Evolutionary conservation across 1,284 basidiomycete genomes (phyloP), one percentile per base, ranked within the genome.

Genomic region (Rhodotorula sp.): DNA sequence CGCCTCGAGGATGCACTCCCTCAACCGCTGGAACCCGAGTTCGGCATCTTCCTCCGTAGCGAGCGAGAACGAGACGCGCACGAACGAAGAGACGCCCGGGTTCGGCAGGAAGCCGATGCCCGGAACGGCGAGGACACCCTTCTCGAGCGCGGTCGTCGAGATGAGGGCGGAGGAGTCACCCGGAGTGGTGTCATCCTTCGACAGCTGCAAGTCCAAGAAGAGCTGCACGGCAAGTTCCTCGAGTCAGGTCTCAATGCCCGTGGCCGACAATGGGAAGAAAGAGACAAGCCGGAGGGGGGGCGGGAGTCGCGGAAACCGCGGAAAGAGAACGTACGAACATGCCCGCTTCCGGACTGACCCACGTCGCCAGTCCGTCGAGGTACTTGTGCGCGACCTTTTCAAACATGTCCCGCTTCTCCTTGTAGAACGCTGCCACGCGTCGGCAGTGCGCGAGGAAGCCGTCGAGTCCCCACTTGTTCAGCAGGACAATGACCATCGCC

Each of bases 91-190:
- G 79, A 84, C 86, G 48, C 84, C 81, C 18, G 87, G 87, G 64
- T 85, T 87, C 4, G 93, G 90, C 74, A 89, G 83, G 83, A 93
- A 95, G 7, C 93, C 93, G 0, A 75, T 73, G 33, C 82, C 82
- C 1, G 95, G 95, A 8, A 97, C 86, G 17, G 91, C 93, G 29
- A 98, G 85, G 4, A 98, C 91, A 30, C 92, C 92, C 62, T 87
- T 87, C 67, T 87, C 86, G 62, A 91, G 84, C 3, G 93, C 93
- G 75, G 89, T 88, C 22, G 86, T 88, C 64, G 86, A 83, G 77
- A 97, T 91, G 60, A 96, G 78, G n/a, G 84, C 82, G 76, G 86
- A 87, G 4, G 90, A 91, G 80, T 97, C 93, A 24, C 85, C 87
- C 60, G 85, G 84, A n/a, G 53, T 42, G 5, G 78, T 80, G 17